Percentiles rank a stretch among this genome's conserved stretches.
phyloP scores from a whole-genome alignment of 352 stramenopile genomes.

The Saprolegnia diclina region DNA sequence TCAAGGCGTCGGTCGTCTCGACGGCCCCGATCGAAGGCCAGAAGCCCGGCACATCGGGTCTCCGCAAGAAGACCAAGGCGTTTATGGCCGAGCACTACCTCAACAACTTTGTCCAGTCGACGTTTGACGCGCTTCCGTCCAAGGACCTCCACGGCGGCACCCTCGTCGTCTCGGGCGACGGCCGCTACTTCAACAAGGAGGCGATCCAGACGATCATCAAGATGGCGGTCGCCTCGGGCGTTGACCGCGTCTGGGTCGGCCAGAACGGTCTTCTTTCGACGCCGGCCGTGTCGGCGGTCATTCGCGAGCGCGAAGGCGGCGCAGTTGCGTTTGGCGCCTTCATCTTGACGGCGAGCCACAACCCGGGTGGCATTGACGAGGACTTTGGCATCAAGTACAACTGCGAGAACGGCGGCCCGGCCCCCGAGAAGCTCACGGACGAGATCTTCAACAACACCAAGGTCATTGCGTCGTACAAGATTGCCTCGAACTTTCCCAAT shows the following conservation, averaged over 20 bases:
- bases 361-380: constrained; percentile 96
- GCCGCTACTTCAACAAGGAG: constrained; percentile 87
- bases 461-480: constrained; percentile 93
- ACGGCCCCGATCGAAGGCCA: constrained; percentile 92
- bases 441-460: constrained; percentile 95
- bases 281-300: constrained; percentile 94
- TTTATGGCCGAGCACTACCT: constrained; percentile 99
- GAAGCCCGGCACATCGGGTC: constrained; percentile 96
- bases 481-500: constrained; percentile 72
- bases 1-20: constrained; percentile 78
- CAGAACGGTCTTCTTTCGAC: constrained; percentile 96
- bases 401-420: constrained; percentile 95
- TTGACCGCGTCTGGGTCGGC: constrained; percentile 94
- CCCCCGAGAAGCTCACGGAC: constrained; percentile 96
- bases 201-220: constrained; percentile 97
- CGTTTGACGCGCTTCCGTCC: constrained; percentile 94
- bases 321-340: constrained; percentile 93
- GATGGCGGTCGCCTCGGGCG: constrained; percentile 95
- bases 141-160: constrained; percentile 93
- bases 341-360: constrained; percentile 97
- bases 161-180: constrained; percentile 95
- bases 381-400: constrained; percentile 99
- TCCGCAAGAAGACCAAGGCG: constrained; percentile 98
- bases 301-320: constrained; percentile 92
- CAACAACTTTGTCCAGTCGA: constrained; percentile 97